Percentiles rank a stretch among this genome's conserved stretches.
Conservation (phyloP, 2,329 filamentous ascomycete genomes). For the Aspergillus proliferans region DNA sequence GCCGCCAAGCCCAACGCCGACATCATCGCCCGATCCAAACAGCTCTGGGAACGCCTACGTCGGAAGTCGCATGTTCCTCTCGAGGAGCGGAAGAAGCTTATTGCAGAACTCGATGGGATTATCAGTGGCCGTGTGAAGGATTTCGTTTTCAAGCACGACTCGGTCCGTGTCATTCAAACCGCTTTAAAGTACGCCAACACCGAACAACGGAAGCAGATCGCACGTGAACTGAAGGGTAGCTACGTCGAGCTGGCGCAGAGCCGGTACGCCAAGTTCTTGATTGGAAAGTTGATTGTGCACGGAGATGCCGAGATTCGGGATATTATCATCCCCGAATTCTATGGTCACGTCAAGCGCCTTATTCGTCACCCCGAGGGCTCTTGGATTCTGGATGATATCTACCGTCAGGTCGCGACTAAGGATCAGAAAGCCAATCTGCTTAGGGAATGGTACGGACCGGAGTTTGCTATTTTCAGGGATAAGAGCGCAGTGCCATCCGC, state of each 20-base stretch:
- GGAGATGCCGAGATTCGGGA: conserved; percentile 82
- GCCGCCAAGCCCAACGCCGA: conserved; percentile 90
- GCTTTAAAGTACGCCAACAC: conserved; percentile 90
- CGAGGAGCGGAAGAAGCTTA: conserved; percentile 79
- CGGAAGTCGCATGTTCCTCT: conserved; percentile 88
- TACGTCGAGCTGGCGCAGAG: conserved; percentile 85
- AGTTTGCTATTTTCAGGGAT: conserved; percentile 75
- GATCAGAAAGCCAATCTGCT: conserved; percentile 80
- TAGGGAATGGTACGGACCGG: conserved; percentile 92
- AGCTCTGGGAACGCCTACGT: conserved; percentile 91
- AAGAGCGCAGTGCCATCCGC: conserved; percentile 48
- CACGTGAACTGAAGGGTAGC: conserved; percentile 74
- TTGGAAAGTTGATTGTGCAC: conserved; percentile 92
- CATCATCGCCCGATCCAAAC: conserved; percentile 80
- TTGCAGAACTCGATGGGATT: conserved; percentile 84
- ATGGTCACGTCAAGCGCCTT: conserved; percentile 82
- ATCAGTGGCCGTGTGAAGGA: conserved; percentile 88
- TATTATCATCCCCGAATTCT: conserved; percentile 88
- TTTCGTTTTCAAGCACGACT: conserved; percentile 97
- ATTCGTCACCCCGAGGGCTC: conserved; percentile 95
- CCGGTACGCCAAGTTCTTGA: conserved; percentile 94
- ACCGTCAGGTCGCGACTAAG: conserved; percentile 77
- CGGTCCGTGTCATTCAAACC: conserved; percentile 92
- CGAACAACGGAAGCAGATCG: conserved; percentile 79
- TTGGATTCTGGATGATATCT: conserved; percentile 97